These are phyloP conservation scores for Phellinidium pouzarii DNA, from an alignment of 1,284 basidiomycete species.

Conservation along the genomic window DNA sequence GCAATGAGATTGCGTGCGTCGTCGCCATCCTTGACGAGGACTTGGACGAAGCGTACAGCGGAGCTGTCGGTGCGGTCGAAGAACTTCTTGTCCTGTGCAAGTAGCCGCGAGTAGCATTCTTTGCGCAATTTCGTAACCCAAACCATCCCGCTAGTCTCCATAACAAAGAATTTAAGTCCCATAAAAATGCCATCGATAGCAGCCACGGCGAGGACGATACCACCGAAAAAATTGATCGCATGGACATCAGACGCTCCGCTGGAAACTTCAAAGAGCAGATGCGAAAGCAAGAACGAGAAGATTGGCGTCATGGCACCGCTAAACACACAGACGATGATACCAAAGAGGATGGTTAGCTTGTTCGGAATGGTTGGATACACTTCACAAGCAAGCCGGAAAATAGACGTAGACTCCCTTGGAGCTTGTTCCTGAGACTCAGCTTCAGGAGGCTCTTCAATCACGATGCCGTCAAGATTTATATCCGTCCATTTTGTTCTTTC, in stretches of 20 bases:
- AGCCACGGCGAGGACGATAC: slow-evolving; percentile 67
- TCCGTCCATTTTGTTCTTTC: slow-evolving; percentile 27
- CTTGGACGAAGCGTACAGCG: slow-evolving; percentile 65
- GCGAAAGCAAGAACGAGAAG: slow-evolving; percentile 86
- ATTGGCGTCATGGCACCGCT: slow-evolving; percentile 84
- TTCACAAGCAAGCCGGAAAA: slow-evolving; percentile 46
- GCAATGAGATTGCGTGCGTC: slow-evolving; percentile 80
- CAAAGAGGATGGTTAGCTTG: slow-evolving; percentile 65
- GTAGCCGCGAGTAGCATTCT: slow-evolving; percentile 51
- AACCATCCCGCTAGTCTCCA: slow-evolving; percentile 66
- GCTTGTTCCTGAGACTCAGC: neutral
- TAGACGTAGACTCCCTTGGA: slow-evolving; percentile 26
- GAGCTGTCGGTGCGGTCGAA: slow-evolving; percentile 73
- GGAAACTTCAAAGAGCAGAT: slow-evolving; percentile 75
- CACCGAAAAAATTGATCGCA: slow-evolving; percentile 63
- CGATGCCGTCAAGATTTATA: slow-evolving; percentile 28
- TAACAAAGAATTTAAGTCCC: slow-evolving; percentile 69
- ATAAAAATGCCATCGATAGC: slow-evolving; percentile 69
- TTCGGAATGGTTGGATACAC: slow-evolving; percentile 72
- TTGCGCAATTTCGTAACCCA: slow-evolving; percentile 75
- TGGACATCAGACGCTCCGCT: slow-evolving; percentile 55
- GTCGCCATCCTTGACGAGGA: slow-evolving; percentile 86
- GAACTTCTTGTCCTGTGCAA: slow-evolving; percentile 86
- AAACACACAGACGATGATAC: slow-evolving; percentile 56
- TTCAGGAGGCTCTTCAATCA: slow-evolving; percentile 17